These are phyloP conservation scores for Alloteropsis semialata DNA, from an alignment of 176 grass and related monocot genomes.

Conservation along the genomic window DNA sequence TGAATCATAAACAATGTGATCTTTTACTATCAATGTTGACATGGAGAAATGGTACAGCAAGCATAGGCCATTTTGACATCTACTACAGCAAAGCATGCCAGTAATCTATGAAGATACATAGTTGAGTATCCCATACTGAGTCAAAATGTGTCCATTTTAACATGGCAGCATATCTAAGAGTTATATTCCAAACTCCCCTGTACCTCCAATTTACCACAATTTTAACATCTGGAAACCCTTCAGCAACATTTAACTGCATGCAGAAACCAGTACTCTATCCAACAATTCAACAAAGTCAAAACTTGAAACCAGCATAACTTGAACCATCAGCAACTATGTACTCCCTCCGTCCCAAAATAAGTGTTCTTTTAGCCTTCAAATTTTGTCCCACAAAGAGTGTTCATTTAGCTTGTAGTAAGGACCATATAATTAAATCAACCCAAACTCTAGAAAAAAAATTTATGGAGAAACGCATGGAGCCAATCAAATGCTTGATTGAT, in stretches of 20 bases:
- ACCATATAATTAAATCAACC: too few species aligned
- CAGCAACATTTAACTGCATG: not conserved
- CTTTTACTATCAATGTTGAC: not conserved
- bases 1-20: not conserved
- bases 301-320: not conserved
- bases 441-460: too few species aligned
- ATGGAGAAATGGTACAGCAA: not conserved
- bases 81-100: not conserved
- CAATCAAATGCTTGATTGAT: too few species aligned
- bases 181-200: not conserved
- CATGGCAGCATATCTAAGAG: not conserved
- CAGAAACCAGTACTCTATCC: not conserved
- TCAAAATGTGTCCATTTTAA: not conserved
- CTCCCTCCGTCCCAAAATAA: too few species aligned
- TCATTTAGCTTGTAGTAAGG: too few species aligned
- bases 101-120: not conserved
- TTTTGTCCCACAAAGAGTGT: too few species aligned
- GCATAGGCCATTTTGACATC: not conserved
- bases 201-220: not conserved
- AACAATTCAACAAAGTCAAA: not conserved
- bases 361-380: too few species aligned
- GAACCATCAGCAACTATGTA: not conserved
- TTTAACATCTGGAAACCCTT: not conserved
- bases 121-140: not conserved
- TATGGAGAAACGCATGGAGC: too few species aligned